Conservation (phyloP, 192 early-diverging fungal genomes). For the Chytriomyces hyalinus region DNA sequence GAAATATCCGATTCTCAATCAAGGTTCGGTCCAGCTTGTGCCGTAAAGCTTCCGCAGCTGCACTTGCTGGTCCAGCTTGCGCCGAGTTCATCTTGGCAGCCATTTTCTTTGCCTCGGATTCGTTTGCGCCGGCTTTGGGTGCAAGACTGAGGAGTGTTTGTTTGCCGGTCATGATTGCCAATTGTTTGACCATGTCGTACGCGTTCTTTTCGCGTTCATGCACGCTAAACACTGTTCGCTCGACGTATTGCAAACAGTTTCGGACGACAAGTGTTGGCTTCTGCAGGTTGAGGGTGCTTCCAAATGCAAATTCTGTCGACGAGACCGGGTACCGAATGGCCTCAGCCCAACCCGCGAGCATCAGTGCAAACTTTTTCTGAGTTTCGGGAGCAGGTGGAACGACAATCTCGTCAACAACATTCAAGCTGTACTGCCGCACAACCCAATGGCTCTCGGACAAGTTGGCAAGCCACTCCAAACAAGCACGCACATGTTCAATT, state of each 20-base stretch:
- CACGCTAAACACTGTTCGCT: conserved; percentile 20
- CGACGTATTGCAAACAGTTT: conserved; percentile 24
- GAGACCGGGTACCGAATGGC: not conserved
- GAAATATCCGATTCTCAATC: conserved; percentile 21
- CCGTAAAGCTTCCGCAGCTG: conserved; percentile 8
- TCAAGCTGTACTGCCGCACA: not conserved
- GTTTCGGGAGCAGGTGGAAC: not conserved
- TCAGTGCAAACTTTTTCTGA: conserved; percentile 1
- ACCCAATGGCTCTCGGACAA: not conserved
- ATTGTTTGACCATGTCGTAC: conserved; percentile 6
- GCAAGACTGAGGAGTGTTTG: not conserved
- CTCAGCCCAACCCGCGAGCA: conserved; percentile 16
- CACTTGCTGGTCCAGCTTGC: not conserved
- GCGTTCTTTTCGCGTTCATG: conserved; percentile 32
- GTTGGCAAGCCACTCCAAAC: conserved; percentile 29
- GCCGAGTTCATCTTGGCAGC: not conserved
- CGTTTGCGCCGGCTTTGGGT: not conserved
- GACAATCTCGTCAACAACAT: not conserved
- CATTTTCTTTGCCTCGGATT: not conserved
- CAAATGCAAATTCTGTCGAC: not conserved
- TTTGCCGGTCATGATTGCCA: not conserved
- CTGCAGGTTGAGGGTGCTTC: conserved; percentile 3
- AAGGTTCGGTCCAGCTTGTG: conserved; percentile 25
- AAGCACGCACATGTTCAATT: not conserved
- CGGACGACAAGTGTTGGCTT: conserved; percentile 24